Conservation (phyloP, 441 rosid species). For the Brassica balearica region DNA sequence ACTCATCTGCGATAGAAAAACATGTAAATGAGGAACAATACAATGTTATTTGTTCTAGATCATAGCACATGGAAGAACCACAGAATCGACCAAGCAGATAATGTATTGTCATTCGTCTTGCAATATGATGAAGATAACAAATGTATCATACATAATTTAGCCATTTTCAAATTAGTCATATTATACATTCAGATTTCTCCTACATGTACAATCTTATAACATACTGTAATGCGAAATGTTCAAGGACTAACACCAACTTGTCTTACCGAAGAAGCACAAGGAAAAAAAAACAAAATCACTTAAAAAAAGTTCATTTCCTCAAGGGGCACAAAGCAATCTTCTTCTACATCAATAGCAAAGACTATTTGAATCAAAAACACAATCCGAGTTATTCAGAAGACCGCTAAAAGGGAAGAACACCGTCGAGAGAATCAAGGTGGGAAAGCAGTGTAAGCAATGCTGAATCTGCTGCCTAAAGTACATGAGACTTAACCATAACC, state of each 20-base stretch:
- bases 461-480: background rate
- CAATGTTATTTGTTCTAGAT: background rate
- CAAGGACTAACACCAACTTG: too few species aligned
- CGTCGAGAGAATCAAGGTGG: constrained; percentile 2
- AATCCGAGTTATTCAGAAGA: background rate
- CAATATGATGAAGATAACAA: background rate
- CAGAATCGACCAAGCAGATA: background rate
- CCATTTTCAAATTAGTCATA: too few species aligned
- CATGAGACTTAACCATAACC: constrained; percentile 6
- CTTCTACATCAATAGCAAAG: background rate
- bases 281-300: background rate
- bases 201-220: too few species aligned
- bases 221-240: too few species aligned
- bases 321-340: background rate
- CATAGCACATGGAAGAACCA: too few species aligned
- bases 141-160: background rate
- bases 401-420: background rate
- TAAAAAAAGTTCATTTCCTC: background rate
- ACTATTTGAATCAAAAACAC: background rate
- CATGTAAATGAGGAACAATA: background rate
- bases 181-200: too few species aligned
- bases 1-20: constrained; percentile 37
- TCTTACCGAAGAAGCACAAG: too few species aligned
- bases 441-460: background rate
- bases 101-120: background rate